Evolutionary conservation across 2,329 filamentous ascomycete genomes (phyloP).

Genomic region (Trichoderma oligosporum): DNA sequence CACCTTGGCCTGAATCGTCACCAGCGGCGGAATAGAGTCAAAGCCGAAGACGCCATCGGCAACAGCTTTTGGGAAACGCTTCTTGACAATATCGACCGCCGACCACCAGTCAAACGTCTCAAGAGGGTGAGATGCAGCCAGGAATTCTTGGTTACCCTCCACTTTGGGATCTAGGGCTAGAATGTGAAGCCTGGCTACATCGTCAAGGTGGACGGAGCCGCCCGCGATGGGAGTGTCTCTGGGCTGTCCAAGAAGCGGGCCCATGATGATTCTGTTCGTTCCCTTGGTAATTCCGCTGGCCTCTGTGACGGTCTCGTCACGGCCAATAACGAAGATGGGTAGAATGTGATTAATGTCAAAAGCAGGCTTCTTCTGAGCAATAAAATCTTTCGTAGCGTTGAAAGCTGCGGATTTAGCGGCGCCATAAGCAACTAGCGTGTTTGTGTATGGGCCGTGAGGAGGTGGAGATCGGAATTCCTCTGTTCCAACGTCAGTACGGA

Average conservation of each 20-base stretch:
- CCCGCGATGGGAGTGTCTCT: constrained; percentile 27
- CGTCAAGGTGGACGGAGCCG: constrained; percentile 21
- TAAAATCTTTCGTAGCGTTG: constrained; percentile 32
- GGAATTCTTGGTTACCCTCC: constrained; percentile 10
- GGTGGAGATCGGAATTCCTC: not conserved
- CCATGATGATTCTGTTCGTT: constrained; percentile 35
- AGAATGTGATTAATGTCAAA: constrained; percentile 37
- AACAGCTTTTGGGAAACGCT: constrained; percentile 16
- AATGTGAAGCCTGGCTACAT: constrained; percentile 21
- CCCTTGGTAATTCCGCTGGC: constrained; percentile 24
- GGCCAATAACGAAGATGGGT: constrained; percentile 37
- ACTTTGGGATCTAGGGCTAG: constrained; percentile 1
- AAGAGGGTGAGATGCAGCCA: constrained; percentile 4
- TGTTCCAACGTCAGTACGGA: not conserved
- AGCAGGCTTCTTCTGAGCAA: constrained; percentile 30
- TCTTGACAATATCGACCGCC: constrained; percentile 9
- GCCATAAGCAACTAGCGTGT: constrained; percentile 34
- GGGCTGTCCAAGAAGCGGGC: constrained; percentile 32
- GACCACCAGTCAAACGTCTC: not conserved
- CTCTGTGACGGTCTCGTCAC: constrained; percentile 30
- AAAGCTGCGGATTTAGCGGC: constrained; percentile 37
- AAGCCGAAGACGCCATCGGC: constrained; percentile 14
- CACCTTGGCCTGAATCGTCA: constrained; percentile 16
- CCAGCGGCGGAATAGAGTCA: not conserved
- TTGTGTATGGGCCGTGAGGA: constrained; percentile 27